Evolutionary conservation across 257 asterid species (phyloP), one percentile per base, ranked within the genome.

Genomic region (Datura wrightii): DNA sequence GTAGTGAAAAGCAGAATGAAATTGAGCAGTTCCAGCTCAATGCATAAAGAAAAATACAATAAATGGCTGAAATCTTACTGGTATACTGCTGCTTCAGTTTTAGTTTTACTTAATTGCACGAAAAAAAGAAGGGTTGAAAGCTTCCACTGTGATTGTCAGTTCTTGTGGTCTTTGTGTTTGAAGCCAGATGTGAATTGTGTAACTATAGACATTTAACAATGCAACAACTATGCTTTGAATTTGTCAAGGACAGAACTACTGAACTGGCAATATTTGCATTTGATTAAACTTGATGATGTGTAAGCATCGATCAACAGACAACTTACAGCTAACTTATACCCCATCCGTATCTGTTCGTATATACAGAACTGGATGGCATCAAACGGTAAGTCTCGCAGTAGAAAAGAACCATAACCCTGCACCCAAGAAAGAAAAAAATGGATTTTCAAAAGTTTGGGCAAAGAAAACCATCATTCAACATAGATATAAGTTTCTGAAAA

Each of bases 281-380:
- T 50, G 46, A 76, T 76, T 48, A 8, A 11, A 74, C 52, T 31
- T 50, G 16, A 50, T 4, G 44, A 78, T 1, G 3, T 76, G 62
- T 31, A 76, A 50, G 82, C 24, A 76, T 76, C 15, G 1, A 48
- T 13, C 13, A 7, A 53, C 8, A 50, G 59, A 62, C 63, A 83
- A 89, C 97, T 86, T 92, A 93, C 97, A 18, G 94, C 95, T 91
- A 91, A 67, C 87, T 88, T 90, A 83, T 92, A 93, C 3, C 97
- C 97, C 52, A 90, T 83, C 72, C 90, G 90, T 37, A 93, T 90
- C 89, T 93, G 97, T 88, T 93, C 95, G 58, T 92, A 93, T 69
- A 93, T 84, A 86, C 97, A 93, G 85, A 93, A 93, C 78, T 93
- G 97, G 39, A 93, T 71, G 58, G 97, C 97, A 88, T 93, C 97